Percentiles rank a stretch among this genome's conserved stretches.
phyloP scores from a whole-genome alignment of 2,329 filamentous ascomycete species.

The Paramyrothecium sp. region DNA sequence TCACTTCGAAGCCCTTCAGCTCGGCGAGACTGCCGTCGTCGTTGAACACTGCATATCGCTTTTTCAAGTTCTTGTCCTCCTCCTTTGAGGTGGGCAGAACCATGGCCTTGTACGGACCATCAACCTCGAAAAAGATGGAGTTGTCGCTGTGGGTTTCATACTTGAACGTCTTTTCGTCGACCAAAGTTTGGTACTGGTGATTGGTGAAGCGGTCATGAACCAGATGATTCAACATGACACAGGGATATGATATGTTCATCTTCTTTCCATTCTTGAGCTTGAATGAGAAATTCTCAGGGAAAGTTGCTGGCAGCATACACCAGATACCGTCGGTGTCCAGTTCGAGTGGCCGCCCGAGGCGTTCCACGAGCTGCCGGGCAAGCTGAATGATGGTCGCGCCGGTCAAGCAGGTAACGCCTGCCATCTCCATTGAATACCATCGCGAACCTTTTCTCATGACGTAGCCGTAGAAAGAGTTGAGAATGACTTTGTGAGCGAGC shows the following conservation, averaged over 20 bases:
- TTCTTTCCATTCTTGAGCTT: constrained; percentile 96
- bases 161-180: constrained; percentile 75
- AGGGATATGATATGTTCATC: constrained; percentile 92
- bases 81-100: constrained; percentile 96
- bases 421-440: constrained; percentile 99
- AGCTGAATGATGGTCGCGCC: constrained; percentile 96
- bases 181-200: constrained; percentile 90
- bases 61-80: constrained; percentile 99
- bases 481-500: constrained; percentile 95
- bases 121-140: constrained; percentile 98
- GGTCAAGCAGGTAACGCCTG: constrained; percentile 94
- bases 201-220: constrained; percentile 96
- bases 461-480: constrained; percentile 99
- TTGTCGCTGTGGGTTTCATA: constrained; percentile 99
- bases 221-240: constrained; percentile 97
- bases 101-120: constrained; percentile 97
- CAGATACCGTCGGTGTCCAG: constrained; percentile 98
- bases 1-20: constrained; percentile 95
- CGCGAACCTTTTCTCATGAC: constrained; percentile 98
- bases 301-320: constrained; percentile 96
- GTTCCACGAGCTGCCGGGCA: constrained; percentile 88
- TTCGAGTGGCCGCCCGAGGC: constrained; percentile 88
- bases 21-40: constrained; percentile 94
- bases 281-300: constrained; percentile 95
- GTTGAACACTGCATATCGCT: constrained; percentile 98